A percentile compares a stretch with the other conserved stretches of the same genome.
Conservation (phyloP, 2,329 filamentous ascomycete genomes). For the Myrmaecium sp. region DNA sequence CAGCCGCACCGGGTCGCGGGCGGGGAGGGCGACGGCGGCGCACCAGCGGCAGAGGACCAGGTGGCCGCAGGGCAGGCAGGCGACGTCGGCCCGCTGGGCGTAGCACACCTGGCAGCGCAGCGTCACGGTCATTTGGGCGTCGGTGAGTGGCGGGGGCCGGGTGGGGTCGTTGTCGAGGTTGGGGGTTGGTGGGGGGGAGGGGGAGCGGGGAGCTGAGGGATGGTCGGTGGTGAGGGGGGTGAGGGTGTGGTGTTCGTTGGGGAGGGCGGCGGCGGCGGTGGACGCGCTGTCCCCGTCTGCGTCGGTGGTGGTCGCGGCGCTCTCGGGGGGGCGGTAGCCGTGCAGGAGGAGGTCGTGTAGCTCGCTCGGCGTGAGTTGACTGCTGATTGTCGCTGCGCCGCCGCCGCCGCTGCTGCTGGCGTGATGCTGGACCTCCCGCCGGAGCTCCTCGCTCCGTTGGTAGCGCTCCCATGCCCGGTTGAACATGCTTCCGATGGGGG, state of each 20-base stretch:
- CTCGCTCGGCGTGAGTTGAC: slow-evolving; percentile 5
- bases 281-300: no score
- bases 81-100: slow-evolving; percentile 33
- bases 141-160: slow-evolving; percentile 30
- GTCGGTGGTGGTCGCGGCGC: slow-evolving; percentile 2
- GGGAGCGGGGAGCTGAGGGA: slow-evolving; percentile 1
- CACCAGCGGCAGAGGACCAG: slow-evolving; percentile 39
- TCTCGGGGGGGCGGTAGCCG: slow-evolving; percentile 1
- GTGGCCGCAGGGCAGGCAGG: slow-evolving; percentile 37
- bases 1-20: no score
- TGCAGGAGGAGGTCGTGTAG: slow-evolving; percentile 9
- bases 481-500: slow-evolving; percentile 32
- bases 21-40: slow-evolving; percentile 32
- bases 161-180: slow-evolving; percentile 29
- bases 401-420: neutral
- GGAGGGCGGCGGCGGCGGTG: slow-evolving; percentile 7
- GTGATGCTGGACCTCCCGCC: slow-evolving; percentile 6
- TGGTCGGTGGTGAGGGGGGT: slow-evolving; percentile 7
- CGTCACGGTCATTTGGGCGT: slow-evolving; percentile 32
- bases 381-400: neutral
- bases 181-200: slow-evolving; percentile 6
- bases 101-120: slow-evolving; percentile 38
- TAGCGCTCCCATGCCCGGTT: slow-evolving; percentile 26
- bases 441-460: slow-evolving; percentile 22
- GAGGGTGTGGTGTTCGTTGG: slow-evolving; percentile 8